phyloP scores from a whole-genome alignment of 2,329 filamentous ascomycete species.

The Calonectria hawksworthii region DNA sequence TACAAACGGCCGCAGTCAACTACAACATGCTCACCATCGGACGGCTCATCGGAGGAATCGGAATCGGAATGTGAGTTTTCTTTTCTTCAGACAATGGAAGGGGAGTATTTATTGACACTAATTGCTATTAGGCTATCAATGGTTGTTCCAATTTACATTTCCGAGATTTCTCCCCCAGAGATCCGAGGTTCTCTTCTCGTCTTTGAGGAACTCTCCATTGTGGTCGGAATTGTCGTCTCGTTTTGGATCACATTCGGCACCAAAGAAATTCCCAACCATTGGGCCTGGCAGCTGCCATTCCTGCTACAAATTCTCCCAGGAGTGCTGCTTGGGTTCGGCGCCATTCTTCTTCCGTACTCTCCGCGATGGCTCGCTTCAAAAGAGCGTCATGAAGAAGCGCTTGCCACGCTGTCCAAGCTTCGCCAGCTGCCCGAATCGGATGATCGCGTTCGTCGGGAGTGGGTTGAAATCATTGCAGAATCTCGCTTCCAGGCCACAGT shows the following conservation, averaged over 20 bases:
- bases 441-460: conserved; percentile 34
- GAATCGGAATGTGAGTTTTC: neutral
- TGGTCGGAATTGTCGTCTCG: neutral
- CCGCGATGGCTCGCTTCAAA: conserved; percentile 16
- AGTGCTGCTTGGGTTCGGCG: neutral
- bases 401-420: conserved; percentile 29
- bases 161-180: neutral
- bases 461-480: conserved; percentile 26
- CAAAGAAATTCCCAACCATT: neutral
- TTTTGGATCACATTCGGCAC: neutral
- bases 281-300: neutral
- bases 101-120: neutral
- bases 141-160: neutral
- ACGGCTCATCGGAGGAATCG: neutral
- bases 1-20: neutral
- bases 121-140: neutral
- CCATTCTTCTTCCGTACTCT: neutral
- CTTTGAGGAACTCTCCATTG: neutral
- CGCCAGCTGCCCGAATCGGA: conserved; percentile 36
- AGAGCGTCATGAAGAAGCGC: conserved; percentile 17
- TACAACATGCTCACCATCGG: neutral
- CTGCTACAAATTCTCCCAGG: neutral
- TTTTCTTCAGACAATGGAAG: no score
- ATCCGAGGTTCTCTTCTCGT: neutral
- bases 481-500: conserved; percentile 9